Conservation (phyloP, 805 yeast species). For the Kuraishia borneana region DNA sequence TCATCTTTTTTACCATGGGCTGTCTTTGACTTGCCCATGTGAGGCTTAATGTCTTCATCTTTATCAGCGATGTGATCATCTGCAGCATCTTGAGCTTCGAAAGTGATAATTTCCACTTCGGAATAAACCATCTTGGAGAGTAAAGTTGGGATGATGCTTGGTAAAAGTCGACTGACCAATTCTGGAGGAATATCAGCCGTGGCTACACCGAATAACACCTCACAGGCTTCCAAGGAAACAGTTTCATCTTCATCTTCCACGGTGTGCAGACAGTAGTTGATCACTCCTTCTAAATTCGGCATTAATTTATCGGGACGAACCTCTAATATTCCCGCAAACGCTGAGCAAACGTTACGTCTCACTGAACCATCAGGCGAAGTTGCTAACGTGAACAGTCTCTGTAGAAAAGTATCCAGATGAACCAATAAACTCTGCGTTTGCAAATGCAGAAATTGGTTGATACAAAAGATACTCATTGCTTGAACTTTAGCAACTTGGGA, state of each 20-base stretch:
- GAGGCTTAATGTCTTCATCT: slow-evolving; percentile 82
- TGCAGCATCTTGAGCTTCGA: slow-evolving; percentile 53
- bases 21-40: slow-evolving; percentile 55
- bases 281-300: slow-evolving; percentile 80
- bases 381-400: slow-evolving; percentile 60
- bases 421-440: slow-evolving; percentile 55
- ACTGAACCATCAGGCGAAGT: slow-evolving; percentile 45
- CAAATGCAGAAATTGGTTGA: slow-evolving; percentile 65
- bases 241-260: slow-evolving; percentile 55
- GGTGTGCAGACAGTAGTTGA: slow-evolving; percentile 73
- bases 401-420: slow-evolving; percentile 56
- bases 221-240: slow-evolving; percentile 88
- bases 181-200: slow-evolving; percentile 49
- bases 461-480: slow-evolving; percentile 54
- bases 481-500: slow-evolving; percentile 37
- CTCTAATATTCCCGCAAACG: slow-evolving; percentile 63
- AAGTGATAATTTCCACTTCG: slow-evolving; percentile 62
- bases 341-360: slow-evolving; percentile 63
- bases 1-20: slow-evolving; percentile 25
- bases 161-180: slow-evolving; percentile 45
- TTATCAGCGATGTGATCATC: slow-evolving; percentile 79
- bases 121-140: slow-evolving; percentile 80
- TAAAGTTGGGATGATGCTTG: slow-evolving; percentile 62
- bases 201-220: slow-evolving; percentile 69
- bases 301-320: slow-evolving; percentile 68